phyloP scores from a whole-genome alignment of 1,284 basidiomycete genomes.

The Rhodotorula sp. region DNA sequence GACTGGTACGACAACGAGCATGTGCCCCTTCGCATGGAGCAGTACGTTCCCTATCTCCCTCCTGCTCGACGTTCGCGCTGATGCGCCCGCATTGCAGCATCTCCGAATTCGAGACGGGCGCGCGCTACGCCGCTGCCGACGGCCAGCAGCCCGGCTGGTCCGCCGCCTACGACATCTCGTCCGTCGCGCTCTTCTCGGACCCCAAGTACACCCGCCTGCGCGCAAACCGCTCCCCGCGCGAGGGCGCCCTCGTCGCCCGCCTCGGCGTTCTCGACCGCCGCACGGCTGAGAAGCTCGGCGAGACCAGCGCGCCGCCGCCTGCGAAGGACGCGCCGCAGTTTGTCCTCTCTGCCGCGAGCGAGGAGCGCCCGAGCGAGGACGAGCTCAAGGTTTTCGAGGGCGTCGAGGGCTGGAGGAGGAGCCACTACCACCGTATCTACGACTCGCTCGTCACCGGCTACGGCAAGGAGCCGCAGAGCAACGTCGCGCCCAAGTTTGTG shows the following conservation, averaged over 20 bases:
- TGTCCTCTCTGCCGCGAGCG: slow-evolving; percentile 25
- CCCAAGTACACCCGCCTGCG: slow-evolving; percentile 49
- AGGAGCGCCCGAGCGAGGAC: slow-evolving; percentile 1
- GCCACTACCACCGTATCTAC: slow-evolving; percentile 35
- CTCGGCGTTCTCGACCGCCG: slow-evolving; percentile 51
- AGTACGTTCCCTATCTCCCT: slow-evolving; percentile 27
- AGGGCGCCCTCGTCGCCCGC: slow-evolving; percentile 50
- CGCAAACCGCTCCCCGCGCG: slow-evolving; percentile 48
- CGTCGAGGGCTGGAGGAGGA: slow-evolving; percentile 36
- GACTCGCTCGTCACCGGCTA: slow-evolving; percentile 35
- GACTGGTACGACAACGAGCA: slow-evolving; percentile 55
- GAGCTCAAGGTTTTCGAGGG: slow-evolving; percentile 15
- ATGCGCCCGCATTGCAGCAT: slow-evolving; percentile 40
- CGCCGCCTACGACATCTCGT: slow-evolving; percentile 51
- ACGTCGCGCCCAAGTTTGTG: slow-evolving; percentile 35
- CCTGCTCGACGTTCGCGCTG: slow-evolving; percentile 21
- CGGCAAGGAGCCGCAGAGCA: slow-evolving; percentile 29
- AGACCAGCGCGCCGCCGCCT: slow-evolving; percentile 31
- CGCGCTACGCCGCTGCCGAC: slow-evolving; percentile 46
- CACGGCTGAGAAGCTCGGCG: slow-evolving; percentile 48
- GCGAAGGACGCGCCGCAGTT: slow-evolving; percentile 29
- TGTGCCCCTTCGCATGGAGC: slow-evolving; percentile 50
- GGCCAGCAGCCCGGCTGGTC: slow-evolving; percentile 44
- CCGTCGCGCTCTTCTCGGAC: slow-evolving; percentile 48
- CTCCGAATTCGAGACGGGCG: slow-evolving; percentile 47